A percentile compares a stretch with the other conserved stretches of the same genome.
These are phyloP conservation scores for Bothriochloa decipiens DNA, from an alignment of 176 grass and related monocot genomes.

Conservation along the genomic window DNA sequence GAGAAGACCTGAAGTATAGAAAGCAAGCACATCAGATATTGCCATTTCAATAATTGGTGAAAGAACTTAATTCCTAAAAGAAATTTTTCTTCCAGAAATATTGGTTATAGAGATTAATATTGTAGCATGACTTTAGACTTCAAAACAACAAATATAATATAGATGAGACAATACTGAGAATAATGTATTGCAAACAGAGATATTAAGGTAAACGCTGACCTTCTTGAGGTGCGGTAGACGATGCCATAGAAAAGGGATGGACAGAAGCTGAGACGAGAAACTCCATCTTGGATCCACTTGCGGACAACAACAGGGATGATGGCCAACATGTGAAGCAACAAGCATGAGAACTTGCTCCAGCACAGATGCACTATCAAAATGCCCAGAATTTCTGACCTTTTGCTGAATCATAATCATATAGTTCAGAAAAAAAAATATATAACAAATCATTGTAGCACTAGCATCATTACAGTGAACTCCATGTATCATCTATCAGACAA, in stretches of 20 bases:
- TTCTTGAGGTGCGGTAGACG: conserved; percentile 86
- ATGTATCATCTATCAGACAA: conserved; percentile 24
- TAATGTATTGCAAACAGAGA: conserved; percentile 32
- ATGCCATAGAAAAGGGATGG: conserved; percentile 93
- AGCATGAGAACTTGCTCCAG: conserved; percentile 76
- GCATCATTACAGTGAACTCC: background rate
- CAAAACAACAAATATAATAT: background rate
- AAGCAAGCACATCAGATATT: conserved; percentile 43
- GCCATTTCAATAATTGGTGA: conserved; percentile 26
- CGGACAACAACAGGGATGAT: conserved; percentile 59
- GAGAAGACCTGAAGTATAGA: conserved; percentile 71
- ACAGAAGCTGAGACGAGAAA: conserved; percentile 88
- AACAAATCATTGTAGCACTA: conserved; percentile 21
- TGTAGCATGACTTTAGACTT: background rate
- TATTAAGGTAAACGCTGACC: conserved; percentile 50
- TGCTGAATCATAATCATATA: conserved; percentile 59
- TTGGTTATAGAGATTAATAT: conserved; percentile 18
- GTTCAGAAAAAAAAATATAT: conserved; percentile 29
- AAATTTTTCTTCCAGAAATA: background rate
- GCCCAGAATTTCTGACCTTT: conserved; percentile 45
- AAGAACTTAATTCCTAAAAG: conserved; percentile 14
- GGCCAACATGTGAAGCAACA: conserved; percentile 79
- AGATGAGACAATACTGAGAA: background rate
- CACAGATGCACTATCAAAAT: conserved; percentile 47
- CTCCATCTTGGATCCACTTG: conserved; percentile 71